Evolutionary conservation across 345 rosid species (phyloP), one percentile per base, ranked within the genome.

Genomic region (Eucalyptus shirleyi): DNA sequence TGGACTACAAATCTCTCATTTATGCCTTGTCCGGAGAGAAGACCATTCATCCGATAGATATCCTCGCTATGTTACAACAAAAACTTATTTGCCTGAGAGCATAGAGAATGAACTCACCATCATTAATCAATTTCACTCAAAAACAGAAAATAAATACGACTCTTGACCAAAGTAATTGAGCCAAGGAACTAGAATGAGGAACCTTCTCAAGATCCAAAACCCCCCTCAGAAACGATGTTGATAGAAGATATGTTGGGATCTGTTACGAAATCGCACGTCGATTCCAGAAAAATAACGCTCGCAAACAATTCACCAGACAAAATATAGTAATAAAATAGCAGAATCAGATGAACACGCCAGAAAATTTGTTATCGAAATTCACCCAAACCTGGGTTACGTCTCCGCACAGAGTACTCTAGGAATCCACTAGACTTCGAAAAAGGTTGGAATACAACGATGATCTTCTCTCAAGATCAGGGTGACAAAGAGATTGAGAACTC

Each of bases 41-140:
- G 96, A 89, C 99, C 99, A 98, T 96, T 98, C 98, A 97, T 97
- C 90, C 99, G 89, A 90, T 98, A 94, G 89, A 97, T 97, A 94
- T 97, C 98, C 62, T 98, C 97, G 24, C 99, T 95, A 12, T 92
- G 94, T 28, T 97, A 98, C 95, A 95, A 82, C 91, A 98, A 60
- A 0, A 28, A 92, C 88, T 93, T 94, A 93, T 96, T 96, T 65
- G 96, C 98, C 98, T 97, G 96, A 90, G 90, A 80, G 50, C 21
- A 26, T n/a, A 30, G 47, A 56, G 72, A 50, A 59, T 14, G 45
- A 50, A 86, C 7, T 65, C 67, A 24, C 50, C 17, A 7, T 24
- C 87, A 53, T 65, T 21, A 21, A 24, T 42, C 67, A 80, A 34
- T 6, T 37, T 77, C 86, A 28, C 55, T 21, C 5, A 51, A 44